Percentiles rank a stretch among this genome's conserved stretches.
Conservation (phyloP, 2,329 filamentous ascomycete species). For the Phaeomoniella chlamydospora region DNA sequence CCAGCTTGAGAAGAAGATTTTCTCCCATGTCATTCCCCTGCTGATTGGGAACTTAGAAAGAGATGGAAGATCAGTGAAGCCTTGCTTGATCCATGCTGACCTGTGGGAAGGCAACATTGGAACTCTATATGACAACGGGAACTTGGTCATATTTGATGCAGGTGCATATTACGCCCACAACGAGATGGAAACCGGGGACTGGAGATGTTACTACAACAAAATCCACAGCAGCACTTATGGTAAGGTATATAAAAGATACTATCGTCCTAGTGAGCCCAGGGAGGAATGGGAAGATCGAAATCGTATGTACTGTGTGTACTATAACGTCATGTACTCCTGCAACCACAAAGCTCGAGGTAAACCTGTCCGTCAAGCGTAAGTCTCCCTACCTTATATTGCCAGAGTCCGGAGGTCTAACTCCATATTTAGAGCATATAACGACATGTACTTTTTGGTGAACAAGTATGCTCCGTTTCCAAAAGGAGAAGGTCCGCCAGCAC, state of each 20-base stretch:
- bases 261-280: slow-evolving; percentile 13
- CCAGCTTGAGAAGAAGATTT: slow-evolving; percentile 7
- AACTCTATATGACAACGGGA: slow-evolving; percentile 14
- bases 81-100: slow-evolving; percentile 23
- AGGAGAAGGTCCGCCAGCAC: neutral
- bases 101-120: slow-evolving; percentile 27
- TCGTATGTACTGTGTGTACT: slow-evolving; percentile 14
- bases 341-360: slow-evolving; percentile 3
- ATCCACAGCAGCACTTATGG: slow-evolving; percentile 6
- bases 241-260: slow-evolving; percentile 10
- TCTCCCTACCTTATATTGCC: neutral
- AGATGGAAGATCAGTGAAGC: slow-evolving; percentile 13
- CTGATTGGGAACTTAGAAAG: slow-evolving; percentile 12
- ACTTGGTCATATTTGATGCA: slow-evolving; percentile 21
- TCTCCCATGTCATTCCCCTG: slow-evolving; percentile 17
- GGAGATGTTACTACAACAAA: slow-evolving; percentile 10
- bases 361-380: slow-evolving; percentile 5
- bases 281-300: slow-evolving; percentile 18
- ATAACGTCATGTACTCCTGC: slow-evolving; percentile 10
- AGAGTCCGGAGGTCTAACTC: neutral
- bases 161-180: slow-evolving; percentile 25
- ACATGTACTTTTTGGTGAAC: slow-evolving; percentile 21
- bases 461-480: slow-evolving; percentile 17
- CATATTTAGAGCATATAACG: slow-evolving; percentile 18
- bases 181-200: slow-evolving; percentile 15